These are phyloP conservation scores for Crithidia bombi DNA, from an alignment of 208 protist genomes.

Conservation along the genomic window DNA sequence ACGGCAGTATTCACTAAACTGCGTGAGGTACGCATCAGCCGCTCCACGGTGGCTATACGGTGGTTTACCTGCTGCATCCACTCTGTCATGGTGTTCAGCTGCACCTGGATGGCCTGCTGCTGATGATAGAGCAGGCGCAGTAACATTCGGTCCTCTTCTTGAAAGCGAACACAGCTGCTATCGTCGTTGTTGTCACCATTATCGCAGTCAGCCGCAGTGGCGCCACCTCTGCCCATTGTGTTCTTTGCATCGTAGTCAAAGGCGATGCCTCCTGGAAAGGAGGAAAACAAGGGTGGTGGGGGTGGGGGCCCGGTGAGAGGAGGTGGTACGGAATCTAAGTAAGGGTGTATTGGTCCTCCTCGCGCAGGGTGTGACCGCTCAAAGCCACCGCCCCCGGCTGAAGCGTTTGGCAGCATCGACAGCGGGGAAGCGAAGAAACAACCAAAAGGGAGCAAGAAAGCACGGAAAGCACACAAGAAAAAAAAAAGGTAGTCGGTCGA, in stretches of 20 bases:
- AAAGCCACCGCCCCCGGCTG: slow-evolving; percentile 1
- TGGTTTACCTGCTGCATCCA: slow-evolving; percentile 74
- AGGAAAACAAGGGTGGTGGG: slow-evolving; percentile 1
- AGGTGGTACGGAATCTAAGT: slow-evolving; percentile 17
- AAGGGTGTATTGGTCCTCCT: slow-evolving; percentile 13
- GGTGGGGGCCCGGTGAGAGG: neutral
- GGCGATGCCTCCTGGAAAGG: neutral
- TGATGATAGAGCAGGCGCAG: slow-evolving; percentile 82
- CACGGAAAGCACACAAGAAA: neutral
- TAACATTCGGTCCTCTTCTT: slow-evolving; percentile 74
- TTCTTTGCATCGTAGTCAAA: neutral
- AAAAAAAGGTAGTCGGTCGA: too few species aligned
- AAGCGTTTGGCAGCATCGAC: slow-evolving; percentile 16
- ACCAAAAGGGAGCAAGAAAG: too few species aligned
- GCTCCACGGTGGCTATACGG: slow-evolving; percentile 33
- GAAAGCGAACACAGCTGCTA: slow-evolving; percentile 33
- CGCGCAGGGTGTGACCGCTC: slow-evolving; percentile 9
- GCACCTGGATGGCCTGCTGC: slow-evolving; percentile 82
- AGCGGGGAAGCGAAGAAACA: neutral
- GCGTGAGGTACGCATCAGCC: slow-evolving; percentile 14
- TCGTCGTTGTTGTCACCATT: neutral
- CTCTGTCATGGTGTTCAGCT: slow-evolving; percentile 74
- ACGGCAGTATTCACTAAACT: slow-evolving; percentile 9
- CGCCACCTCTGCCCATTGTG: neutral
- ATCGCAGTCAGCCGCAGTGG: neutral